Conservation (phyloP, 345 rosid genomes). For the Camelina neglecta region DNA sequence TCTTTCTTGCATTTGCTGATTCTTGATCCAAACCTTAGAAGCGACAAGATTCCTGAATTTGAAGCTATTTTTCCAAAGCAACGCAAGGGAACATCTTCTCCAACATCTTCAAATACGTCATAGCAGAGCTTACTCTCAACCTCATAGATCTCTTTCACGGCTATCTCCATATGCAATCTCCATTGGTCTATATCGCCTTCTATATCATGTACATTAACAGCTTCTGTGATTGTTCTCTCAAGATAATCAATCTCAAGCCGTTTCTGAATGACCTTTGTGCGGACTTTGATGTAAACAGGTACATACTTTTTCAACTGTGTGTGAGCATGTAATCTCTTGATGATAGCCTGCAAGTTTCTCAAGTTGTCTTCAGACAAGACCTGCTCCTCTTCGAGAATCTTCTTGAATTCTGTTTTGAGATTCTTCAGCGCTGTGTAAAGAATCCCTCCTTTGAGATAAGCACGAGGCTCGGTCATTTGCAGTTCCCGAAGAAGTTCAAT, state of each 20-base stretch:
- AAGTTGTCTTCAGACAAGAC: constrained; percentile 40
- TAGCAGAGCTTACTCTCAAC: constrained; percentile 59
- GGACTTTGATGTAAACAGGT: constrained; percentile 47
- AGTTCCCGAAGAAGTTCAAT: constrained; percentile 52
- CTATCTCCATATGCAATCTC: constrained; percentile 60
- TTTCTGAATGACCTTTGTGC: constrained; percentile 47
- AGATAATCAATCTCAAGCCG: constrained; percentile 57
- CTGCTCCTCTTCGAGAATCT: constrained; percentile 49
- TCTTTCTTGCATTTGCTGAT: constrained; percentile 62
- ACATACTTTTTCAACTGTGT: constrained; percentile 48
- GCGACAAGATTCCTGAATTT: constrained; percentile 52
- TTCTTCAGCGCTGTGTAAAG: constrained; percentile 55
- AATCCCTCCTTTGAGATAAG: constrained; percentile 53
- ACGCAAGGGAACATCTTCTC: constrained; percentile 40
- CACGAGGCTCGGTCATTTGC: constrained; percentile 46
- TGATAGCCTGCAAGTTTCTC: constrained; percentile 56
- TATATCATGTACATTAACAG: constrained; percentile 52
- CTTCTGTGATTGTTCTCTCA: constrained; percentile 47
- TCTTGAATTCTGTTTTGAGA: constrained; percentile 58
- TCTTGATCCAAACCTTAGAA: constrained; percentile 66
- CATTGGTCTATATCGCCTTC: constrained; percentile 56
- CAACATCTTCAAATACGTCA: constrained; percentile 47
- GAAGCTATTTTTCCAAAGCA: constrained; percentile 66
- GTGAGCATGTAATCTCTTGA: constrained; percentile 49
- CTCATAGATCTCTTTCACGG: constrained; percentile 55